Base-by-base conservation (phyloP, 2,329 filamentous ascomycete species). In the Monilinia polystroma region DNA sequence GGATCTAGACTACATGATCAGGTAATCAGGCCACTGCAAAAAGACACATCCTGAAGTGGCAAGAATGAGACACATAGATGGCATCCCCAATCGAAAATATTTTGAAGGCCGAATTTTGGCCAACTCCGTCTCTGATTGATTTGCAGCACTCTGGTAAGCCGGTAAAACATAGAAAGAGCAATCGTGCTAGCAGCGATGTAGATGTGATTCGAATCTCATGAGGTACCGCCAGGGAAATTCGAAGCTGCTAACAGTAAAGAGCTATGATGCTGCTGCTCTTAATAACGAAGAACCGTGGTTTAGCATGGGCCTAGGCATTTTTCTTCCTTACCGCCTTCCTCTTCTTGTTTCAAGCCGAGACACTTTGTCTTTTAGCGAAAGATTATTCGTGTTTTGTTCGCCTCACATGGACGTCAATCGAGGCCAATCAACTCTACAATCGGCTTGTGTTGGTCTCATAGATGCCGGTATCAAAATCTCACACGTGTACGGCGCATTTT, bases 301-400 rank as follows among this genome's bases (percentile, higher is more conserved):
- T 63, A 52, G 43, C 49, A 32, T 63, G 47, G 47, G 59, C 23
- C 29, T 41, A 53, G 52, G 47, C 53, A 20, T 8, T 18, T 38
- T 63, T 20, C 41, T 14, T 18, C 14, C 18, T 52, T n/a, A 16
- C 23, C 14, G 12, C 12, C 49, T 53, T 63, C 47, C 59, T 63
- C 20, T 63, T 16, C 23, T 26, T 45, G 20, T 29, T 63, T 43
- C 52, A 63, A 18, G 59, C 59, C 4, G 59, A 63, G 47, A 41
- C 59, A 3, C 45, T 63, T 20, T 47, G 59, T 26, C 43, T 63
- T 6, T 63, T 41, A 29, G 52, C n/a, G n/a, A 63, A 16, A 47
- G 32, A 7, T 53, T 12, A 29, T 63, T 63, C 35, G 38, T 63
- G 45, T 18, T 20, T 35, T 7, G 1, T 26, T 49, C 59, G 29